Percentiles rank a stretch among this genome's conserved stretches.
These are phyloP conservation scores for Phytopythium kandeliae DNA, from an alignment of 352 stramenopile genomes.

Conservation along the genomic window DNA sequence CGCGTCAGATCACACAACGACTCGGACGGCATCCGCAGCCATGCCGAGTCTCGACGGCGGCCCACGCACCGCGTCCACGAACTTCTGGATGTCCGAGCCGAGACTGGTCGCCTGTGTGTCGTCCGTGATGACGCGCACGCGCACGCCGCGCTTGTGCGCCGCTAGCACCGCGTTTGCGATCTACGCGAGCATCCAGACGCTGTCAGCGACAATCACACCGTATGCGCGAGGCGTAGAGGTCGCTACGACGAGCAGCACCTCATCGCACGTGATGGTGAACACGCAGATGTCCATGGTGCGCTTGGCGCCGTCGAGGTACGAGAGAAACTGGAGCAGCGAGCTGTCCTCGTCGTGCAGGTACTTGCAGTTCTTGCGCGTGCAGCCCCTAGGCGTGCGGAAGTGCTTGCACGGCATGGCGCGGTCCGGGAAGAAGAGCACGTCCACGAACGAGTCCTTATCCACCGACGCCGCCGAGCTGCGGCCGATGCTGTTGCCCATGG, in stretches of 20 bases:
- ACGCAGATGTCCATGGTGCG: constrained; percentile 63
- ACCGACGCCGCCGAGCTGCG: constrained; percentile 7
- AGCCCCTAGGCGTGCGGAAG: constrained; percentile 35
- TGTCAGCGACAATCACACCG: background rate
- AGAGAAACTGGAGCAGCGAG: constrained; percentile 49
- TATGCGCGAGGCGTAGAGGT: background rate
- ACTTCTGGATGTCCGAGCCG: constrained; percentile 70
- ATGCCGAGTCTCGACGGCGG: too few relatives aligned
- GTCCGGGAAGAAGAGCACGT: constrained; percentile 76
- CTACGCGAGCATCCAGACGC: constrained; percentile 18
- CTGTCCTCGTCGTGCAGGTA: constrained; percentile 55
- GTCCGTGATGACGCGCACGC: constrained; percentile 60
- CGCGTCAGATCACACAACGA: too few relatives aligned
- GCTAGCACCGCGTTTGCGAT: constrained; percentile 55
- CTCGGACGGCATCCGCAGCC: too few relatives aligned
- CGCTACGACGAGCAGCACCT: constrained; percentile 18
- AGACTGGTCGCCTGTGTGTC: constrained; percentile 48
- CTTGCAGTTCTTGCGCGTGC: constrained; percentile 63
- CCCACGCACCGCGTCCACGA: constrained; percentile 49
- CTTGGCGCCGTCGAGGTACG: constrained; percentile 33
- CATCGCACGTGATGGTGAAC: constrained; percentile 72
- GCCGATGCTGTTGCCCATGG: constrained; percentile 64
- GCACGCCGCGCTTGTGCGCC: constrained; percentile 41
- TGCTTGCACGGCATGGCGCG: constrained; percentile 51
- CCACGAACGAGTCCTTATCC: constrained; percentile 51